Base-by-base conservation (phyloP, 2,329 filamentous ascomycete species). In the Diplodia mutila region DNA sequence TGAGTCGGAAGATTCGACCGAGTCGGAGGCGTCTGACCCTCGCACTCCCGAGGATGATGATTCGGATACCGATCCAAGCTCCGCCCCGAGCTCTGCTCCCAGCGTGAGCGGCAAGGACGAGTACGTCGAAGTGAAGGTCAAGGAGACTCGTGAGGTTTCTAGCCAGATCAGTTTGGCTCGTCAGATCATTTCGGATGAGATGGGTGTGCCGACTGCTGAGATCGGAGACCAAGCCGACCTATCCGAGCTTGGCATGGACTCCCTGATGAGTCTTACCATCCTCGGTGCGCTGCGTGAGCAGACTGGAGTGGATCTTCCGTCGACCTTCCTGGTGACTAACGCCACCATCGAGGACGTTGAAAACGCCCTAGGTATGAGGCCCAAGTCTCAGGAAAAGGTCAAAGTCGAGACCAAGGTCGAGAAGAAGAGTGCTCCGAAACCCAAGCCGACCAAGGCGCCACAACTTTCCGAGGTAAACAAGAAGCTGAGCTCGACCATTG, bases 311-410 rank as follows among this genome's bases (percentile, higher is more conserved):
- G 83, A 85, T 67, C 79, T 85, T 52, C 81, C 83, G 9, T 81
- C 81, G 4, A 83, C 82, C 69, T 86, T 90, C 67, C 82, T 91
- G 63, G 83, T 85, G 16, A 83, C 85, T 71, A 89, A 89, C 74
- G 83, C 85, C 11, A 87, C 86, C 3, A 86, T 91, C 59, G 85
- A 87, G 71, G 87, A 89, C 69, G 87, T 91, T 67, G 89, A 91
- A 76, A 85, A 85, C 67, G 85, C 85, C 42, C 85, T 91, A 3
- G 89, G 87, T 65, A 84, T 84, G 82, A 80, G 82, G 67, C 79
- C 81, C 37, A 79, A 81, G 72, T 72, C 78, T 7, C 48, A 61
- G 27, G 63, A 66, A 49, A 78, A 79, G 74, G 72, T 76, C 64
- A 73, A 77, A 64, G 70, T 74, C n/a, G 39, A 71, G 39, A 70